A percentile compares a stretch with the other conserved stretches of the same genome.
Evolutionary conservation across 1,139 yeast species (phyloP).

Genomic region (Taphrina populina): DNA sequence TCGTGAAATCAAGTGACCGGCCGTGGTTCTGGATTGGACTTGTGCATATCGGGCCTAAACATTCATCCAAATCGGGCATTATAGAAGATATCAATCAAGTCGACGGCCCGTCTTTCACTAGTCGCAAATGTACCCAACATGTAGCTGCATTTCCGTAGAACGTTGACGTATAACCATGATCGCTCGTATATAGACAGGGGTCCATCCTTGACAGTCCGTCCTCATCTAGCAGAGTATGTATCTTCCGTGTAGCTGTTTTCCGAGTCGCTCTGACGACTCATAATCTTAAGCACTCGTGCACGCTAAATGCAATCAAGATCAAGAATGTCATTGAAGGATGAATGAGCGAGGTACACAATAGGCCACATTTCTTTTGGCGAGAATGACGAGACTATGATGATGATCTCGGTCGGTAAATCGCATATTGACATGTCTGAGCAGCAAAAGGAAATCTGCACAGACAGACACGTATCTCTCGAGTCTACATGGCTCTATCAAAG

Average conservation of each 20-base stretch:
- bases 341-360: conserved; percentile 1
- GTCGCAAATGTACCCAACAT: conserved; percentile 16
- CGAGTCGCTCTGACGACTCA: no score
- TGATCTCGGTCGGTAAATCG: conserved; percentile 4
- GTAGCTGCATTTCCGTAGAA: not conserved
- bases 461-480: no score
- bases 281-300: no score
- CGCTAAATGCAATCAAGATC: conserved; percentile 7
- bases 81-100: conserved; percentile 14
- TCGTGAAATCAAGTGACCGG: no score
- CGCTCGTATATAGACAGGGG: conserved; percentile 3
- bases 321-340: conserved; percentile 1
- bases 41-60: no score
- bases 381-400: not conserved
- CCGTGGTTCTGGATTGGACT: no score
- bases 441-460: no score
- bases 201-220: not conserved
- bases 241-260: no score
- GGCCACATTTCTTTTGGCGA: not conserved
- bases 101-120: conserved; percentile 6
- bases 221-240: no score
- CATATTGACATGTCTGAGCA: conserved; percentile 1
- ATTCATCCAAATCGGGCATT: no score
- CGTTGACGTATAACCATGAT: conserved; percentile 10
- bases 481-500: no score